phyloP scores from a whole-genome alignment of 2,329 filamentous ascomycete species.

The Stromatinia cepivora region DNA sequence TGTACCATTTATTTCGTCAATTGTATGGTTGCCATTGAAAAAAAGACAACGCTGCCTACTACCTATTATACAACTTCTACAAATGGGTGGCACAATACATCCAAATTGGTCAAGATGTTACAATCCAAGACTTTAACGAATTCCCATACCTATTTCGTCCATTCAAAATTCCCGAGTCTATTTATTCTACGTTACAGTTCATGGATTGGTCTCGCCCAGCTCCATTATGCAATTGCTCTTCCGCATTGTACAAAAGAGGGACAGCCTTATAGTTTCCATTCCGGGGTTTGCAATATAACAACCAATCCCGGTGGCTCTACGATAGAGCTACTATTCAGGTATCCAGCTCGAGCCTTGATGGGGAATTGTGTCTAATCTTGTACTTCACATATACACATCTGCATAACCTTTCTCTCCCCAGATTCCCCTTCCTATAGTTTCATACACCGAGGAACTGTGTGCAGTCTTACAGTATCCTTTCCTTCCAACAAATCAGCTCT shows the following conservation, averaged over 20 bases:
- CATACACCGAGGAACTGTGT: background rate
- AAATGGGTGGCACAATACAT: background rate
- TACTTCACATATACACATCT: too few relatives aligned
- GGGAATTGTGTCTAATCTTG: too few relatives aligned
- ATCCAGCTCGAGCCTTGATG: background rate
- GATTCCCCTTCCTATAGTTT: background rate
- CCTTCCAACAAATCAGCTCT: background rate
- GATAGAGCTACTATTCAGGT: too few relatives aligned
- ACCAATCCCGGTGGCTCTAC: too few relatives aligned
- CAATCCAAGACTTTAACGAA: background rate
- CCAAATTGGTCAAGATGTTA: background rate
- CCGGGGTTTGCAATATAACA: too few relatives aligned
- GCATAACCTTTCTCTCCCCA: too few relatives aligned
- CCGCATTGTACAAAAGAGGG: background rate
- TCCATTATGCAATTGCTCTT: background rate
- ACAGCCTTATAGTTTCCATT: background rate
- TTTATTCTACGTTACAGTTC: background rate
- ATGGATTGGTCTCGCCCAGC: background rate
- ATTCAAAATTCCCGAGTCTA: background rate
- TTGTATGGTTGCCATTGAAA: too few relatives aligned
- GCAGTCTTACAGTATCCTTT: background rate
- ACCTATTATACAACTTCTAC: background rate
- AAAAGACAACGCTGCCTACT: too few relatives aligned
- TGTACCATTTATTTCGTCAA: too few relatives aligned
- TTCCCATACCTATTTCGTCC: background rate